A percentile compares a stretch with the other conserved stretches of the same genome.
phyloP scores from a whole-genome alignment of 495 filamentous ascomycete genomes.

The Chaetomium cochliodes region DNA sequence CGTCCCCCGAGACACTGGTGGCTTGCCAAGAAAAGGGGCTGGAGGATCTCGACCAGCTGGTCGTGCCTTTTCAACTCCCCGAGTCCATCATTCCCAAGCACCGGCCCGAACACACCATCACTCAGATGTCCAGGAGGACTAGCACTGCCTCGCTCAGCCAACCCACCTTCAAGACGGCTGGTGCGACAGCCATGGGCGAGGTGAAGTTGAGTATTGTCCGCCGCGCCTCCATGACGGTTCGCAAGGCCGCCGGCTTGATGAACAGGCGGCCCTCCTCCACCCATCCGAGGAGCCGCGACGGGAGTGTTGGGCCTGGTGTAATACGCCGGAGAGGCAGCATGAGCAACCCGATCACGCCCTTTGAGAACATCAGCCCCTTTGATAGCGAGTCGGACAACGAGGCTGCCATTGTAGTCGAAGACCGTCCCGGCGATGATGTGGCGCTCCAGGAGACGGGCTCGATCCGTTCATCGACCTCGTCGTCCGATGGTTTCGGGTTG shows the following conservation, averaged over 20 bases:
- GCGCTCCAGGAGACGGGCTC: conserved; percentile 36
- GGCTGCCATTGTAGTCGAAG: conserved; percentile 38
- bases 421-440: conserved; percentile 34
- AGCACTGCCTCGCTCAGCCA: conserved; percentile 41
- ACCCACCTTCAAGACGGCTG: conserved; percentile 29
- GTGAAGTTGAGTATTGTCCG: conserved; percentile 43
- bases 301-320: conserved; percentile 83
- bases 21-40: conserved; percentile 28
- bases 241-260: conserved; percentile 35
- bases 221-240: conserved; percentile 46
- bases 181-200: conserved; percentile 42
- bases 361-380: conserved; percentile 53
- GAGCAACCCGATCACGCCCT: conserved; percentile 58
- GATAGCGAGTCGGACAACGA: conserved; percentile 69
- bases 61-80: conserved; percentile 41
- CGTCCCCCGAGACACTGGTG: conserved; percentile 45
- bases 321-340: conserved; percentile 85
- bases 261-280: conserved; percentile 66
- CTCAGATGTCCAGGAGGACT: conserved; percentile 37
- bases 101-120: conserved; percentile 9
- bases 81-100: conserved; percentile 37
- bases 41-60: conserved; percentile 27
- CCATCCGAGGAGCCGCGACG: conserved; percentile 70
- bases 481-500: conserved; percentile 43
- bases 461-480: conserved; percentile 40